A percentile compares a stretch with the other conserved stretches of the same genome.
Conservation (phyloP, 305 asterid genomes). For the Fraxinus nigra region DNA sequence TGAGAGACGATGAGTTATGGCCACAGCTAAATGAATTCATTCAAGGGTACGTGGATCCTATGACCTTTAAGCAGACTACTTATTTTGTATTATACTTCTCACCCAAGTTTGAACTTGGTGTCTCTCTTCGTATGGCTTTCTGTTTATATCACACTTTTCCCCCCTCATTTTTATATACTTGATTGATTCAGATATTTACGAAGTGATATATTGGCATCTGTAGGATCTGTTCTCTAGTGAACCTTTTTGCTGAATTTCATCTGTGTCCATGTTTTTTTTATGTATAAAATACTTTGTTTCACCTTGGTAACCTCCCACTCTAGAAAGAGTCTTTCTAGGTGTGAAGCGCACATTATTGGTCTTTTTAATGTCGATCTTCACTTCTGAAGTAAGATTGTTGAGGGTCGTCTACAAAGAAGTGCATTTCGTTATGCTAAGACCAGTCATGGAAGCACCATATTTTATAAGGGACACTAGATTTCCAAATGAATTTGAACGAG, state of each 20-base stretch:
- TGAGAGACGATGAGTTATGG: constrained; percentile 93
- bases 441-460: not conserved
- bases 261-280: not conserved
- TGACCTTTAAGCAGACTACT: not conserved
- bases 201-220: not conserved
- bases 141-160: not conserved
- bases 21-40: constrained; percentile 79
- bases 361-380: not conserved
- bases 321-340: not conserved
- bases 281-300: not conserved
- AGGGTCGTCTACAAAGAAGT: not conserved
- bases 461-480: not conserved
- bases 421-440: not conserved
- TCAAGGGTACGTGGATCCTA: constrained; percentile 57
- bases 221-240: not conserved
- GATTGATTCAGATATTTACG: not conserved
- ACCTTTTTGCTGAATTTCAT: not conserved
- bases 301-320: not conserved
- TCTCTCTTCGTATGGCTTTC: not conserved
- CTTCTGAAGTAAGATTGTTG: not conserved
- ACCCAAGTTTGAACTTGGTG: not conserved
- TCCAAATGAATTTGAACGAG: not conserved
- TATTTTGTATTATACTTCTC: constrained; percentile 5
- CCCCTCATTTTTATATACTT: not conserved
- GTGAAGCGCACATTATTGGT: not conserved